A percentile compares a stretch with the other conserved stretches of the same genome.
Conservation (phyloP, 1,284 basidiomycete species). For the Waitea zeae region DNA sequence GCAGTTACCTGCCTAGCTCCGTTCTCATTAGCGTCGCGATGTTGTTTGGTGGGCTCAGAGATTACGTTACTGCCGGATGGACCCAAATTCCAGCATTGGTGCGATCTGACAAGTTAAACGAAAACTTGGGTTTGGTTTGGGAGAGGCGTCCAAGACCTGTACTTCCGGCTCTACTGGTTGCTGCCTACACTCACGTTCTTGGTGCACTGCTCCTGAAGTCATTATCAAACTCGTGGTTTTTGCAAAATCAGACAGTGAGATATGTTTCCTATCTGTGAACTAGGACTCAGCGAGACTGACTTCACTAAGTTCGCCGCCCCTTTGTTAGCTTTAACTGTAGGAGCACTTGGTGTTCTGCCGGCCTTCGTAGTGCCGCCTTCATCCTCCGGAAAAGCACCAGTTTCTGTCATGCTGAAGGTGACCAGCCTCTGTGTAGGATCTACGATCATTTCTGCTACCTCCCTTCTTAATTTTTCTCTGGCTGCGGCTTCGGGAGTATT, state of each 20-base stretch:
- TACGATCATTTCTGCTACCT: conserved; percentile 67
- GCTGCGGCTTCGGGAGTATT: conserved; percentile 49
- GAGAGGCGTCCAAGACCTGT: conserved; percentile 25
- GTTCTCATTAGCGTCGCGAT: conserved; percentile 68
- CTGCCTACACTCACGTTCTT: conserved; percentile 33
- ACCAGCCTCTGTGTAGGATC: conserved; percentile 65
- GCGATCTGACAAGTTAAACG: conserved; percentile 10
- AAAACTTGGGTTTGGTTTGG: conserved; percentile 14
- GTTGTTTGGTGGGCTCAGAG: conserved; percentile 62
- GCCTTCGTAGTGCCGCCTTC: too few relatives aligned
- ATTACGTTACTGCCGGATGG: conserved; percentile 60
- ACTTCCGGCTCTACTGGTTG: conserved; percentile 28
- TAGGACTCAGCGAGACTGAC: too few relatives aligned
- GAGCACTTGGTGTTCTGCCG: too few relatives aligned
- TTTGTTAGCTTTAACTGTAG: neutral
- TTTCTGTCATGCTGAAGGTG: conserved; percentile 41
- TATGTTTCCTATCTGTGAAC: too few relatives aligned
- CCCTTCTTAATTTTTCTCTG: conserved; percentile 82
- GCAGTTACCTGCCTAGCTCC: conserved; percentile 74
- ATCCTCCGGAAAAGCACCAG: conserved; percentile 15
- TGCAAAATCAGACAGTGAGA: conserved; percentile 21
- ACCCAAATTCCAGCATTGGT: conserved; percentile 12
- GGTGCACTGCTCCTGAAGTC: conserved; percentile 30
- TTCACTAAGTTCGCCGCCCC: neutral
- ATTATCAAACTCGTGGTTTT: conserved; percentile 24